A percentile compares a stretch with the other conserved stretches of the same genome.
Conservation (phyloP, 129 eudicot genomes). For the Oenanthe sinensis region DNA sequence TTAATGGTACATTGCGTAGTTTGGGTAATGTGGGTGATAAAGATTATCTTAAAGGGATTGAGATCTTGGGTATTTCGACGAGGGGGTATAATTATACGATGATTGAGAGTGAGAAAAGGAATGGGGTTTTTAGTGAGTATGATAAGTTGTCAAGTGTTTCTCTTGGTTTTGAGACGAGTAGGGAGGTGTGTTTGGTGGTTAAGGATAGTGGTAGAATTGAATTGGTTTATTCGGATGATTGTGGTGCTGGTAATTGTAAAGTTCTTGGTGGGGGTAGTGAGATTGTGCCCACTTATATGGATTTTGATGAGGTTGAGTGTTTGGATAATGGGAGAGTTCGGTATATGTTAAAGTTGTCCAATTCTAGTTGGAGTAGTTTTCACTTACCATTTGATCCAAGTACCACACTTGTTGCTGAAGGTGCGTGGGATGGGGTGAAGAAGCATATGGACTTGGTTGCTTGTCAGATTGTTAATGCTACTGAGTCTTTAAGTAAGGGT, state of each 20-base stretch:
- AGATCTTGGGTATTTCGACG: constrained; percentile 49
- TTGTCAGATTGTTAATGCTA: constrained; percentile 42
- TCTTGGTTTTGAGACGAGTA: constrained; percentile 28
- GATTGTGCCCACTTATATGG: constrained; percentile 37
- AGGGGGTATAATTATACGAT: constrained; percentile 46
- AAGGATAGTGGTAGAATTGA: constrained; percentile 39
- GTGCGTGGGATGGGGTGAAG: constrained; percentile 62
- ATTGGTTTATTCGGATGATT: constrained; percentile 41
- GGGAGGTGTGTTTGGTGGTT: constrained; percentile 28
- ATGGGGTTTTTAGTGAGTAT: constrained; percentile 25
- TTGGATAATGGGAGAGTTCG: constrained; percentile 50
- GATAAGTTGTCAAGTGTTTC: constrained; percentile 32
- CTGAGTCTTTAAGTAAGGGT: constrained; percentile 25
- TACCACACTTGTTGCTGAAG: constrained; percentile 64
- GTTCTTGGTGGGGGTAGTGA: constrained; percentile 29
- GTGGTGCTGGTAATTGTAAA: constrained; percentile 45
- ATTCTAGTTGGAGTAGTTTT: constrained; percentile 26
- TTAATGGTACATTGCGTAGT: constrained; percentile 63
- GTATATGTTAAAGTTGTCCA: constrained; percentile 44
- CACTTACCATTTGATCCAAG: constrained; percentile 43
- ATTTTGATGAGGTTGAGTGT: constrained; percentile 51
- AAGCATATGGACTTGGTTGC: constrained; percentile 59
- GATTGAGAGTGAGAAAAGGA: constrained; percentile 31
- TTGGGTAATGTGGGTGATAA: constrained; percentile 19
- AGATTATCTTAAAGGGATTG: constrained; percentile 30